Evolutionary conservation across 352 stramenopile genomes (phyloP), one percentile per base, ranked within the genome.

Genomic region (Phytophthora tubulina): DNA sequence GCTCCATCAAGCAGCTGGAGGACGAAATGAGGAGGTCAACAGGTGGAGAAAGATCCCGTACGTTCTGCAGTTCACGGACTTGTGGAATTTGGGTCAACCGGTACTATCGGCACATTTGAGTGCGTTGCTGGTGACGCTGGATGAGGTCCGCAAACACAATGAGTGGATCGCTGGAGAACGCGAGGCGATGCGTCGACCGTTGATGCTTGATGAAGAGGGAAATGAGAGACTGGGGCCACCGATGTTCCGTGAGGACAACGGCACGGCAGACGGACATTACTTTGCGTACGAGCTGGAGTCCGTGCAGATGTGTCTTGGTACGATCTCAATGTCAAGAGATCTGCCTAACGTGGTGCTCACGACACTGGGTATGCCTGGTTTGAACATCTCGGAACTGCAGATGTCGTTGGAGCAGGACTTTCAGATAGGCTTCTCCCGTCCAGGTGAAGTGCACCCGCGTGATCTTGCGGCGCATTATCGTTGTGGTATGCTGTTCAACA

Each of bases 281-380:
- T 80, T 80, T 41, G 55, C 51, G 38, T 78, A 78, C 60, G 70
- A 78, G 35, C 46, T 75, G n/a, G 73, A 78, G 50, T 72, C 64
- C n/a, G 63, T 78, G 42, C 63, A 80, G 41, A 50, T 80, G 31
- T 80, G 73, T 62, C 50, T 78, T 13, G 73, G 73, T 4, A 72
- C 60, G 15, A 67, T 78, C 35, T 17, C 62, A 33, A 35, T 78
- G 21, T 80, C 69, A 7, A 49, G 51, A 8, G 38, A 69, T 4
- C 32, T 78, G 3, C 60, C 70, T 1, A 41, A 67, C 6, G 73
- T 75, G 13, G 17, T 70, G 36, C 58, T 78, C 9, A 67, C 66
- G 17, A 56, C 50, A 31, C 27, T 80, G 35, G 46, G 52, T 1
- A 61, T 73, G 36, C 31, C 60, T 9, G 27, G 21, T n/a, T 32